Conservation (phyloP, 2,329 filamentous ascomycete genomes). For the Cercospora zeae-maydis region DNA sequence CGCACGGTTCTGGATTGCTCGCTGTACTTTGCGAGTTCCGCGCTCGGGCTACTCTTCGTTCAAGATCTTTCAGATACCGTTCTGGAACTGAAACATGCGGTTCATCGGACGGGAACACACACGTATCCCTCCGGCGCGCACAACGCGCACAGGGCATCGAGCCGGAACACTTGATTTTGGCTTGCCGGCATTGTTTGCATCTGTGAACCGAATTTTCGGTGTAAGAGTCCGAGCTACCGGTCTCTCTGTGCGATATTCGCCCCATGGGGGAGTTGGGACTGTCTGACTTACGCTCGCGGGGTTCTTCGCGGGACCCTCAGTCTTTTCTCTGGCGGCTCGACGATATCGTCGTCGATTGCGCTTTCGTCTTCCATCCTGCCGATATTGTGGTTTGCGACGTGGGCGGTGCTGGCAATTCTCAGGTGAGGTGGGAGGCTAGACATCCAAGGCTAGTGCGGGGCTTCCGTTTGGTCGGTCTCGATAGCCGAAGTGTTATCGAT, state of each 20-base stretch:
- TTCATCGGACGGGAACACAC: slow-evolving; percentile 40
- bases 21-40: not conserved
- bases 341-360: slow-evolving; percentile 1
- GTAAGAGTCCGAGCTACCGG: slow-evolving; percentile 4
- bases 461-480: not conserved
- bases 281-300: slow-evolving; percentile 13
- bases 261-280: not conserved
- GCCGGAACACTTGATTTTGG: slow-evolving; percentile 48
- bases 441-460: not conserved
- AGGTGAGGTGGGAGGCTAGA: not conserved
- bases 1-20: not conserved
- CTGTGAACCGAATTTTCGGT: slow-evolving; percentile 28
- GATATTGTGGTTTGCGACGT: not conserved
- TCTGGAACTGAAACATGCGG: slow-evolving; percentile 15
- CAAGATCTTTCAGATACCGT: slow-evolving; percentile 13
- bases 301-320: slow-evolving; percentile 13
- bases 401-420: not conserved
- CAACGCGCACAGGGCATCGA: slow-evolving; percentile 45
- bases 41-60: slow-evolving; percentile 10
- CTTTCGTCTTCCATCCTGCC: not conserved
- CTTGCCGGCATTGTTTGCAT: slow-evolving; percentile 45
- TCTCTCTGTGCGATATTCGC: not conserved
- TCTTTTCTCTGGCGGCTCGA: slow-evolving; percentile 8
- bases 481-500: slow-evolving; percentile 5
- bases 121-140: slow-evolving; percentile 42